Evolutionary conservation across 768 basidiomycete genomes (phyloP).

Genomic region (Hydnomerulius pinastri): DNA sequence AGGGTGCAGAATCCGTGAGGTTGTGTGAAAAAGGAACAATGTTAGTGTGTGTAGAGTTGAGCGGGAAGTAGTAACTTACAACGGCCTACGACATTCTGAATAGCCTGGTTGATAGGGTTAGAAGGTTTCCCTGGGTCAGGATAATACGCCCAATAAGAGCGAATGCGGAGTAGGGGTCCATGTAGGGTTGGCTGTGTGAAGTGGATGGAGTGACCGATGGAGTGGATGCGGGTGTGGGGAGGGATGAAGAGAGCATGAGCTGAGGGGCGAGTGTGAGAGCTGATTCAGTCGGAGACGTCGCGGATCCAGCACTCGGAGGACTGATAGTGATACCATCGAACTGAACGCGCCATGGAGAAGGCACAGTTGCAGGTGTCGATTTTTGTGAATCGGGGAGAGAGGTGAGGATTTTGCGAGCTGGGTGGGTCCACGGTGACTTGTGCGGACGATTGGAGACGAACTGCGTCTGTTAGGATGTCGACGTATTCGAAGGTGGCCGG

Average conservation of each 20-base stretch:
- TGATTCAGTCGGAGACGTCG: constrained; percentile 22
- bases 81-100: no score
- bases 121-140: no score
- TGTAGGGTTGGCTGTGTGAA: no score
- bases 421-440: constrained; percentile 19
- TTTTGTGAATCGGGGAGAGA: constrained; percentile 38
- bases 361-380: constrained; percentile 22
- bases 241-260: constrained; percentile 25
- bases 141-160: no score
- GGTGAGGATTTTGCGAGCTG: constrained; percentile 45
- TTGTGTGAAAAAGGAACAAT: no score
- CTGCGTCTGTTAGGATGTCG: constrained; percentile 42
- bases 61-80: no score
- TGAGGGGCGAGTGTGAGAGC: constrained; percentile 39
- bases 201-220: not conserved
- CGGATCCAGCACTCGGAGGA: constrained; percentile 22
- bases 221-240: constrained; percentile 23
- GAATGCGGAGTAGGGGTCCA: no score
- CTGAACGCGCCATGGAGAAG: not conserved
- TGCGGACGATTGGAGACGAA: constrained; percentile 31
- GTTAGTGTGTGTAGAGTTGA: no score
- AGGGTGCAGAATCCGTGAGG: no score
- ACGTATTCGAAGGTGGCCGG: constrained; percentile 42
- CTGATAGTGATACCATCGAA: not conserved
- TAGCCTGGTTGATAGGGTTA: no score